Evolutionary conservation across 2,329 filamentous ascomycete species (phyloP).

Genomic region (Botrytis pseudocinerea): DNA sequence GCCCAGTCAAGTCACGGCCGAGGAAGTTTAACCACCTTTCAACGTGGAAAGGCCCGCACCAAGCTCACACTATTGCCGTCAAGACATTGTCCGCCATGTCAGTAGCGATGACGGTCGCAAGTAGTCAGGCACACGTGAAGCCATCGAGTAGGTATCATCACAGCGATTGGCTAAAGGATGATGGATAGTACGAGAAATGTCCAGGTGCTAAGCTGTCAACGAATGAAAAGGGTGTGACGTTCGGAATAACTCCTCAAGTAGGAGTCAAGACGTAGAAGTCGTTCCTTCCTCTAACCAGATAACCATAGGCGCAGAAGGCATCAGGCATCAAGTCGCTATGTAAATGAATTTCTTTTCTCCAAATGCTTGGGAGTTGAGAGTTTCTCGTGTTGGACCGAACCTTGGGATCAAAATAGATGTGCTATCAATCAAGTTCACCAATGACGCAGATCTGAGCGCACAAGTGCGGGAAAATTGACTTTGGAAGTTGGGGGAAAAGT

Average conservation of each 20-base stretch:
- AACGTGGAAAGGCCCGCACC: background rate
- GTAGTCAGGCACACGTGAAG: constrained; percentile 7
- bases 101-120: background rate
- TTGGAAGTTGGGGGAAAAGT: background rate
- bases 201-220: background rate
- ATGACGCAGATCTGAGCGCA: constrained; percentile 8
- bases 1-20: background rate
- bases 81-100: constrained; percentile 5
- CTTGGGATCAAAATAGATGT: constrained; percentile 15
- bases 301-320: background rate
- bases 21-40: background rate
- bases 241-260: background rate
- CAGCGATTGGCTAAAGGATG: background rate
- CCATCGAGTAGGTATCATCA: background rate
- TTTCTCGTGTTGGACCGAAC: constrained; percentile 17
- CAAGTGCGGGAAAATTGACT: background rate
- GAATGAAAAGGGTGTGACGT: background rate
- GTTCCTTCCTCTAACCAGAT: background rate
- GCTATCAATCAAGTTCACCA: background rate
- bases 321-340: background rate
- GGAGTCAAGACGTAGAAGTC: background rate
- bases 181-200: background rate
- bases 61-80: background rate
- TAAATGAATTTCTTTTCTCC: background rate
- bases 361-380: background rate